Evolutionary conservation across 2,329 filamentous ascomycete genomes (phyloP), one percentile per base, ranked within the genome.

Genomic region (Hirsutella thompsonii): DNA sequence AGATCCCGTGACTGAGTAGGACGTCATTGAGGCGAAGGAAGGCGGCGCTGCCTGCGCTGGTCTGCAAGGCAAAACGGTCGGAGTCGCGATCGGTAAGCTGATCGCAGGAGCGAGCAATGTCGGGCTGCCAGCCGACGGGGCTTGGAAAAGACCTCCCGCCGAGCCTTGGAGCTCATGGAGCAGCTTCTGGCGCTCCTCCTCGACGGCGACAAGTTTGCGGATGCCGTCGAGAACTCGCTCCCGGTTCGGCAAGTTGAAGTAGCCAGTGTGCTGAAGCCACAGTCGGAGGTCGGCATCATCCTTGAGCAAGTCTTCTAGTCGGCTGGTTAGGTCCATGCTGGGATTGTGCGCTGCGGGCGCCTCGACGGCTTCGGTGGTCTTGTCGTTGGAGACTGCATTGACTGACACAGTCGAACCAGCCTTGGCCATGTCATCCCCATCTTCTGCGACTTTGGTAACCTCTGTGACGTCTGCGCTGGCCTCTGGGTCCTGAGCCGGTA

Each of bases 241-340:
- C 16, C 52, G 48, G 28, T 51, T 40, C 4, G 38, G 36, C 10
- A 32, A 2, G 35, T 55, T 46, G 37, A 51, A 53, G 40, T 42
- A 55, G 16, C 52, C 38, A 2, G 53, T 55, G 20, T 53, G 41
- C n/a, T 51, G 38, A 13, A 55, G 44, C 53, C 52, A 55, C 13
- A 50, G 42, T n/a, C 29, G 35, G 20, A 55, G 33, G 9, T 54
- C 52, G 8, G 44, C 20, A 20, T 53, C 41, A 8, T 36, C 21
- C 32, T 13, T 5, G 38, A 45, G 21, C 3, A 47, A 40, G 5
- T 9, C 29, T n/a, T 23, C 19, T 20, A 43, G 34, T 11, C 18
- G 20, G 14, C 10, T n/a, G n/a, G n/a, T n/a, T n/a, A n/a, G n/a
- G n/a, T n/a, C n/a, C n/a, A n/a, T n/a, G n/a, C n/a, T n/a, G n/a